Evolutionary conservation across 306 rosid genomes (phyloP).

Genomic region (Psophocarpus tetragonolobus): DNA sequence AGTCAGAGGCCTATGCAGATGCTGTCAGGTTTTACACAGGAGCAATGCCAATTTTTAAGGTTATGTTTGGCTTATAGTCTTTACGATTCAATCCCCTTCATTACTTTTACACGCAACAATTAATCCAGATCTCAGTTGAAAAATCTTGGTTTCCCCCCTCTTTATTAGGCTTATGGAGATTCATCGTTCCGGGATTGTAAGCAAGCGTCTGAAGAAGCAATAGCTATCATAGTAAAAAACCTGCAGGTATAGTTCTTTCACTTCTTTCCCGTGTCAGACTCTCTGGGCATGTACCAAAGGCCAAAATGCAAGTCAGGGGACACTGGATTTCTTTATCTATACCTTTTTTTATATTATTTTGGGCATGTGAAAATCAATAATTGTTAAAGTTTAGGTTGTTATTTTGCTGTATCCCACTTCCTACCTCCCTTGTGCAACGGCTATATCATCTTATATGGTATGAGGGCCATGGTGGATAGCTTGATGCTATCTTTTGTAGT

Average conservation of each 20-base stretch:
- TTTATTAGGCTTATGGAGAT: slow-evolving; percentile 79
- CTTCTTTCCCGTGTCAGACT: slow-evolving; percentile 10
- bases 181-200: slow-evolving; percentile 90
- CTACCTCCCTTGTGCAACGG: not conserved
- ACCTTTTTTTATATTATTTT: not conserved
- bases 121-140: slow-evolving; percentile 25
- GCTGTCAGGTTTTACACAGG: slow-evolving; percentile 89
- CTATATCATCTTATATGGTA: slow-evolving; percentile 24
- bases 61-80: slow-evolving; percentile 30
- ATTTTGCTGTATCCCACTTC: slow-evolving; percentile 4
- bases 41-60: slow-evolving; percentile 95
- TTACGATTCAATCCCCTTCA: slow-evolving; percentile 35
- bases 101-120: not conserved
- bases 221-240: slow-evolving; percentile 65
- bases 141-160: slow-evolving; percentile 17
- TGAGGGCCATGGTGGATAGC: not conserved
- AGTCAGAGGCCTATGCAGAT: slow-evolving; percentile 85
- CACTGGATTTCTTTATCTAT: not conserved
- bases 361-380: not conserved
- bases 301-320: slow-evolving; percentile 24
- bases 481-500: slow-evolving; percentile 16
- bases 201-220: slow-evolving; percentile 90
- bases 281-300: not conserved
- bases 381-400: slow-evolving; percentile 13
- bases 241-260: slow-evolving; percentile 61